Percentiles rank a stretch among this genome's conserved stretches.
phyloP scores from a whole-genome alignment of 768 basidiomycete genomes.

The Russula olivacea region DNA sequence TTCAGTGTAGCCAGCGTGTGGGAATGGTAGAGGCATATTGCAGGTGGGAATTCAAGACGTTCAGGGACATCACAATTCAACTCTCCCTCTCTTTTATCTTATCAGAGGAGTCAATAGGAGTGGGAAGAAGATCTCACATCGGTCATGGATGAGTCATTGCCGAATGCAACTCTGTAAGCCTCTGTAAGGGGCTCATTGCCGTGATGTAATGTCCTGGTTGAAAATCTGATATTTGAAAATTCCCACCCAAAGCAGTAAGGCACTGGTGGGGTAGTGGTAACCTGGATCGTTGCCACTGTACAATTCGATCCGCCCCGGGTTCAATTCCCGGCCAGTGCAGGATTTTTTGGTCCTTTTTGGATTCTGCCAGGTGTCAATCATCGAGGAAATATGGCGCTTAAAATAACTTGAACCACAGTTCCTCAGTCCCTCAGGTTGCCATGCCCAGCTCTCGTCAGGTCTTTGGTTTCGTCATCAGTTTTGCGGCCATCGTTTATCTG shows the following conservation, averaged over 20 bases:
- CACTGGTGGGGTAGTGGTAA: conserved; percentile 27
- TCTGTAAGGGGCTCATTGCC: too few relatives aligned
- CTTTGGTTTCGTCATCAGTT: background rate
- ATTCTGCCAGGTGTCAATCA: too few relatives aligned
- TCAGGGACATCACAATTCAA: background rate
- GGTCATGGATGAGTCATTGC: too few relatives aligned
- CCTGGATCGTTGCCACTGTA: conserved; percentile 25
- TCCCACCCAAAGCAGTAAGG: background rate
- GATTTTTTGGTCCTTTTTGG: background rate
- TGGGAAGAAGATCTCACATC: too few relatives aligned
- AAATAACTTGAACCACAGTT: background rate
- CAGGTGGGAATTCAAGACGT: background rate
- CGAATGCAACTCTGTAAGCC: too few relatives aligned
- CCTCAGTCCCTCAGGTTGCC: background rate
- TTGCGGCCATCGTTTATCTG: background rate
- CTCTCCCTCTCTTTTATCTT: too few relatives aligned
- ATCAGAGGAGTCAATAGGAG: too few relatives aligned
- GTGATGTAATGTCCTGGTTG: too few relatives aligned
- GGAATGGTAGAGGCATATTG: conserved; percentile 16
- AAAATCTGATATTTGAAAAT: background rate
- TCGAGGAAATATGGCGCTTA: too few relatives aligned
- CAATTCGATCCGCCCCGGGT: conserved; percentile 24
- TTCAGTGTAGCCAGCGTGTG: conserved; percentile 36
- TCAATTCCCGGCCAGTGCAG: conserved; percentile 24
- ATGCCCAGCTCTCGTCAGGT: conserved; percentile 27